Evolutionary conservation across 2,329 filamentous ascomycete genomes (phyloP).

Genomic region (Microsporum audouinii): DNA sequence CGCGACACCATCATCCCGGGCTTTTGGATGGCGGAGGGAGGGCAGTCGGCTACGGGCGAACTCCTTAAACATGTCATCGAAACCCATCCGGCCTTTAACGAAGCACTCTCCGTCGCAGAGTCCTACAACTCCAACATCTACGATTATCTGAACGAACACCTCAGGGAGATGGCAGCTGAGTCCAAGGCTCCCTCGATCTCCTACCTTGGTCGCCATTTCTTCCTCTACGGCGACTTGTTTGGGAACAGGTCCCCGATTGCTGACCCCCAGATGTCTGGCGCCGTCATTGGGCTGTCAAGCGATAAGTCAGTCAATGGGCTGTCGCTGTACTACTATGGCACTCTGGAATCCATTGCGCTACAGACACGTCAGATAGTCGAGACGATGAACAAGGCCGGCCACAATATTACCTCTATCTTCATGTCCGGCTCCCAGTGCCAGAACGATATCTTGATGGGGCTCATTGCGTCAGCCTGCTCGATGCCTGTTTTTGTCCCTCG

Average conservation of each 20-base stretch:
- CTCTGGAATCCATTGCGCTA: constrained; percentile 95
- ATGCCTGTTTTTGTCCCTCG: constrained; percentile 90
- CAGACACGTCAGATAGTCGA: constrained; percentile 94
- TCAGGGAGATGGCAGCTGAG: constrained; percentile 62
- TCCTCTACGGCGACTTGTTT: constrained; percentile 97
- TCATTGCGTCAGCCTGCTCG: constrained; percentile 79
- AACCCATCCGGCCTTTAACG: constrained; percentile 80
- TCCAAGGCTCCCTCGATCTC: constrained; percentile 62
- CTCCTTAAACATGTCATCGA: constrained; percentile 88
- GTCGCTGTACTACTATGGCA: constrained; percentile 84
- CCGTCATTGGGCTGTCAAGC: constrained; percentile 72
- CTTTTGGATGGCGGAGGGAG: constrained; percentile 95
- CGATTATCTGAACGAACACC: constrained; percentile 82
- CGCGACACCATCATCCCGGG: constrained; percentile 82
- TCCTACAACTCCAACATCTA: constrained; percentile 83
- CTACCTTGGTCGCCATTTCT: constrained; percentile 83
- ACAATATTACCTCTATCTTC: constrained; percentile 84
- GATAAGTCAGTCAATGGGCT: constrained; percentile 81
- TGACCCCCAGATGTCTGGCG: constrained; percentile 83
- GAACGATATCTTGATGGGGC: constrained; percentile 80
- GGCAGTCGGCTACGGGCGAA: constrained; percentile 91
- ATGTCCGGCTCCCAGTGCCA: constrained; percentile 98
- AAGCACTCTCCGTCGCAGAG: constrained; percentile 66
- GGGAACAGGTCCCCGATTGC: constrained; percentile 92
- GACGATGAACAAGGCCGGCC: constrained; percentile 82